Conservation (phyloP, 352 stramenopile genomes). For the Phytophthora agathidicida region DNA sequence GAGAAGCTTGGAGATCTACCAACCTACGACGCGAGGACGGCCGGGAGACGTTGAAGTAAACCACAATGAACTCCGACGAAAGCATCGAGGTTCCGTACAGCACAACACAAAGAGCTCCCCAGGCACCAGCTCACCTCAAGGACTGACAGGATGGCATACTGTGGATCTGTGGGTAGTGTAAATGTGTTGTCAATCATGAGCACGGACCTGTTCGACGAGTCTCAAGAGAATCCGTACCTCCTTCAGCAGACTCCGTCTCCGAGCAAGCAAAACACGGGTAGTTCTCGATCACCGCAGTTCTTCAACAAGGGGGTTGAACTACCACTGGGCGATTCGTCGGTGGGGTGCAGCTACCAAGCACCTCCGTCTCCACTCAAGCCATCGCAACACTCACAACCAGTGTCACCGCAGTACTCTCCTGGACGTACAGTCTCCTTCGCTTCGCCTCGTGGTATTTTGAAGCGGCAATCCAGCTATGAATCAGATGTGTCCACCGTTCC, state of each 20-base stretch:
- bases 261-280: constrained; percentile 12
- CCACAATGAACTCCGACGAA: neutral
- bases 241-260: constrained; percentile 39
- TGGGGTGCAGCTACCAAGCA: constrained; percentile 9
- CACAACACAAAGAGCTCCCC: constrained; percentile 10
- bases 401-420: constrained; percentile 22
- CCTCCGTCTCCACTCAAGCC: constrained; percentile 1
- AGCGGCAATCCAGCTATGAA: constrained; percentile 48
- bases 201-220: constrained; percentile 74
- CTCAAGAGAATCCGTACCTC: constrained; percentile 74
- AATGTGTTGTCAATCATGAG: constrained; percentile 75
- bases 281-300: constrained; percentile 5
- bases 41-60: neutral
- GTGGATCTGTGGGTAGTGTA: constrained; percentile 64
- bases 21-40: constrained; percentile 20
- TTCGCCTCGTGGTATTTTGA: constrained; percentile 48
- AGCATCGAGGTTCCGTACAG: neutral
- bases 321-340: constrained; percentile 40
- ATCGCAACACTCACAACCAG: constrained; percentile 3
- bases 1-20: constrained; percentile 4
- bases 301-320: constrained; percentile 36
- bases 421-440: constrained; percentile 43
- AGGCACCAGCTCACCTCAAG: constrained; percentile 4
- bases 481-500: constrained; percentile 48
- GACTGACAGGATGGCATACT: constrained; percentile 48